These are phyloP conservation scores for Cutaneotrichosporon arboriforme DNA, from an alignment of 1,284 basidiomycete species.

Conservation along the genomic window DNA sequence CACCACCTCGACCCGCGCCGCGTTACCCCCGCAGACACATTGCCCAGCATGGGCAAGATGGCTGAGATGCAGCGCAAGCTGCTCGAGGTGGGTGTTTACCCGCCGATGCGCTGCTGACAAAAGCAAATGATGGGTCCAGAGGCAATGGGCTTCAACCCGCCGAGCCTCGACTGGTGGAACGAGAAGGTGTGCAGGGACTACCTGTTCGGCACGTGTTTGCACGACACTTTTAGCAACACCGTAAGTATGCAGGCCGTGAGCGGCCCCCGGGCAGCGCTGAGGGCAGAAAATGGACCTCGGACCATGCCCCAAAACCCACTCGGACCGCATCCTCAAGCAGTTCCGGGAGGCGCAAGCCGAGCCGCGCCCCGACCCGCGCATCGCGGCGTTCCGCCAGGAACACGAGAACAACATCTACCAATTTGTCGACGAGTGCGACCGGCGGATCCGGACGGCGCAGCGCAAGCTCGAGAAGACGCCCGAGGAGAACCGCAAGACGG, in stretches of 20 bases:
- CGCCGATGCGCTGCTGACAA: neutral
- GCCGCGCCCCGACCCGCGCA: conserved; percentile 69
- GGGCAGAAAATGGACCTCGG: conserved; percentile 98
- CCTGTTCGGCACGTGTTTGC: conserved; percentile 94
- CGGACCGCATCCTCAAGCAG: conserved; percentile 89
- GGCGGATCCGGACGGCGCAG: conserved; percentile 89
- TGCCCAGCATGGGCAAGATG: conserved; percentile 46
- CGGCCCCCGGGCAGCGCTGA: neutral
- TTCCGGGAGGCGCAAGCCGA: conserved; percentile 70
- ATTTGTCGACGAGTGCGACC: conserved; percentile 97
- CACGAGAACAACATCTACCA: conserved; percentile 92
- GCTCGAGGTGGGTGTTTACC: conserved; percentile 42
- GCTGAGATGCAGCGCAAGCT: conserved; percentile 50
- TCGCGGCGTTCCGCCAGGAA: conserved; percentile 80
- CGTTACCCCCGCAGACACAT: too few species aligned
- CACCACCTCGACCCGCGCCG: too few species aligned
- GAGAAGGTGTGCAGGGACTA: conserved; percentile 99
- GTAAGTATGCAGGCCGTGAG: conserved; percentile 53
- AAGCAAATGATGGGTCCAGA: conserved; percentile 99
- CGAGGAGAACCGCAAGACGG: conserved; percentile 98
- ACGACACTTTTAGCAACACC: conserved; percentile 96
- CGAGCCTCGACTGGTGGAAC: conserved; percentile 90
- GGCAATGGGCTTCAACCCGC: conserved; percentile 89
- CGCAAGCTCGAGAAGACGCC: conserved; percentile 96
- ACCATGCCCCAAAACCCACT: conserved; percentile 94